These are phyloP conservation scores for Dysphania ambrosioides DNA, from an alignment of 148 eudicot genomes.

Conservation along the genomic window DNA sequence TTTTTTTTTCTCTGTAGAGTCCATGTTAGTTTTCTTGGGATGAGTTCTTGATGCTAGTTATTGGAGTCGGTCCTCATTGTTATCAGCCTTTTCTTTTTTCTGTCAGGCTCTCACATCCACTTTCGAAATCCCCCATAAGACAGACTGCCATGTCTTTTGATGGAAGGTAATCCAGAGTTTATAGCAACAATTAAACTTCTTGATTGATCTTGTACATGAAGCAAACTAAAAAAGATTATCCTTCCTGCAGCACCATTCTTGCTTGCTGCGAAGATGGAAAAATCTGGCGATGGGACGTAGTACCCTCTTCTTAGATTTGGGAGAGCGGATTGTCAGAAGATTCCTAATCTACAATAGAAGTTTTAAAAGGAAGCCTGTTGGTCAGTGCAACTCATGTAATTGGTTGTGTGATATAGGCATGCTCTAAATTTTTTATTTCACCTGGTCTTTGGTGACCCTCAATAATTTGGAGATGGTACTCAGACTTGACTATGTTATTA, in stretches of 20 bases:
- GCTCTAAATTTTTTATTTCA: background rate
- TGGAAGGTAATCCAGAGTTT: constrained; percentile 62
- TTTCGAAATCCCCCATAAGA: constrained; percentile 85
- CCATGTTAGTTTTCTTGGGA: background rate
- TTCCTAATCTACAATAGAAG: background rate
- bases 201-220: constrained; percentile 11
- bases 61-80: background rate
- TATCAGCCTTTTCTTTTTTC: constrained; percentile 1
- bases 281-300: constrained; percentile 94
- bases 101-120: constrained; percentile 67
- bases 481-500: too few relatives aligned
- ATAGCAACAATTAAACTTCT: background rate
- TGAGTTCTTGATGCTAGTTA: background rate
- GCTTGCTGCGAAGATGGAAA: constrained; percentile 95
- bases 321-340: background rate
- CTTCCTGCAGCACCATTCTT: constrained; percentile 70
- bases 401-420: background rate
- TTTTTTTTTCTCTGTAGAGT: background rate
- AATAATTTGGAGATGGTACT: background rate
- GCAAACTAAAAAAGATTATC: background rate
- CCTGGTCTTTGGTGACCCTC: background rate
- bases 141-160: constrained; percentile 96
- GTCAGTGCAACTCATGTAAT: background rate
- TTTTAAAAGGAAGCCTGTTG: constrained; percentile 9
- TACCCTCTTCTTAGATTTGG: constrained; percentile 32